Base-by-base conservation (phyloP, 2,329 filamentous ascomycete species). In the Ascocoryne sarcoides region DNA sequence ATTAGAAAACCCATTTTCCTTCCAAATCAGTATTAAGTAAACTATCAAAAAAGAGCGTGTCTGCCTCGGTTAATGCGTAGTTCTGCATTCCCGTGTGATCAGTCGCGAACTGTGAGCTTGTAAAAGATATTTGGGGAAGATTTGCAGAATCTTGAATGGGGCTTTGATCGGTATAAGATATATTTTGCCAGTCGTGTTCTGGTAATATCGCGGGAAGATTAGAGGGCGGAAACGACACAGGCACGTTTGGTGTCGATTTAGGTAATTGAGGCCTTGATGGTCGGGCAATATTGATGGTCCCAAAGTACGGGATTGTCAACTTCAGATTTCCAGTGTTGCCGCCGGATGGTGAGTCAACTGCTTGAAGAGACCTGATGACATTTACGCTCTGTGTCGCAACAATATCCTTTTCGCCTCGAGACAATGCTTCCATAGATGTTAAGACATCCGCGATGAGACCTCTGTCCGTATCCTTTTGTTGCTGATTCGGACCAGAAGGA, bases 271-370 rank as follows among this genome's bases (percentile, higher is more conserved):
- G n/a, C n/a, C n/a, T 12, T 26, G 7, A 12, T 16, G 50, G 43
- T 1, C 53, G 48, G 10, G 49, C 43, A 12, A 58, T 57, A 23
- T 36, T 53, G 20, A 59, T 52, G 3, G 55, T 57, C 5, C 56
- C 56, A 28, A 58, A 58, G 36, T 58, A 58, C 4, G 55, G 56
- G 3, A 59, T 58, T 14, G 53, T 55, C 21, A 59, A 53, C 19
- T 52, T 53, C 4, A 58, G 38, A 38, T 55, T 57, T 7, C 46
- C 44, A 5, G 37, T 39, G 14, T 40, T 35, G 2, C 36, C 39
- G 9, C 46, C 46, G 4, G 43, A 44, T 12, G 42, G 35, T 12
- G 47, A 44, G 15, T 54, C 48, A 16, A 52, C 47, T 9, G 53
- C 49, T 1, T 57, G 43, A 3, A 59, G 47, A 12, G 54, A 51